Percentiles rank a stretch among this genome's conserved stretches.
These are phyloP conservation scores for Pichia heedii DNA, from an alignment of 805 yeast species.

Conservation along the genomic window DNA sequence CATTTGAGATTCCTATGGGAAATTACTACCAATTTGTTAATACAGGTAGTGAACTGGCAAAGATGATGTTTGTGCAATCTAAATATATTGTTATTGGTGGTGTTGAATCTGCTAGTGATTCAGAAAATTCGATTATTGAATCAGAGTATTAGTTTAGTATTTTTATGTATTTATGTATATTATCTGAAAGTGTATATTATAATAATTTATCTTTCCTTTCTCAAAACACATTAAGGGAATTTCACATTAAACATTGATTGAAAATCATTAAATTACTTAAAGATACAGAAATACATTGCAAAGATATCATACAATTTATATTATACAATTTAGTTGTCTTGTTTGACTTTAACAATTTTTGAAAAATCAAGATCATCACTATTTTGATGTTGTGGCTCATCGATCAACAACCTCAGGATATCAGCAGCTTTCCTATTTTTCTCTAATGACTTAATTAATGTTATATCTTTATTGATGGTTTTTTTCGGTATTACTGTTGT, in stretches of 20 bases:
- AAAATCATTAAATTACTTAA: no score
- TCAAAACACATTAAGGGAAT: no score
- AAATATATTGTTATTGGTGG: constrained; percentile 30
- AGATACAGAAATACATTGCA: neutral
- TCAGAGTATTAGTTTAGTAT: neutral
- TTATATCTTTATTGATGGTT: no score
- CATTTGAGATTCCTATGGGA: constrained; percentile 74
- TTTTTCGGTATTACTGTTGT: no score
- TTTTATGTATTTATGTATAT: neutral
- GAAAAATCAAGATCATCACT: constrained; percentile 1
- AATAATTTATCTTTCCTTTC: no score
- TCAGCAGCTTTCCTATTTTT: constrained; percentile 1
- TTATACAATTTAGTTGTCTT: neutral
- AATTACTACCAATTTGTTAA: constrained; percentile 64
- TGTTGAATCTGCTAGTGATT: constrained; percentile 14
- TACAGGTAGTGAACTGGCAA: constrained; percentile 46
- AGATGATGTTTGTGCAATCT: constrained; percentile 70
- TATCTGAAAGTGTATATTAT: constrained; percentile 1
- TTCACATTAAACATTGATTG: no score
- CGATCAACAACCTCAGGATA: neutral
- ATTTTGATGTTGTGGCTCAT: neutral
- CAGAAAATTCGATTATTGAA: neutral
- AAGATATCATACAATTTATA: neutral
- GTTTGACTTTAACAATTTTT: neutral
- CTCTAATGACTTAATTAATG: neutral